Evolutionary conservation across 1,284 basidiomycete species (phyloP), one percentile per base, ranked within the genome.

Genomic region (Schizophyllum commune): DNA sequence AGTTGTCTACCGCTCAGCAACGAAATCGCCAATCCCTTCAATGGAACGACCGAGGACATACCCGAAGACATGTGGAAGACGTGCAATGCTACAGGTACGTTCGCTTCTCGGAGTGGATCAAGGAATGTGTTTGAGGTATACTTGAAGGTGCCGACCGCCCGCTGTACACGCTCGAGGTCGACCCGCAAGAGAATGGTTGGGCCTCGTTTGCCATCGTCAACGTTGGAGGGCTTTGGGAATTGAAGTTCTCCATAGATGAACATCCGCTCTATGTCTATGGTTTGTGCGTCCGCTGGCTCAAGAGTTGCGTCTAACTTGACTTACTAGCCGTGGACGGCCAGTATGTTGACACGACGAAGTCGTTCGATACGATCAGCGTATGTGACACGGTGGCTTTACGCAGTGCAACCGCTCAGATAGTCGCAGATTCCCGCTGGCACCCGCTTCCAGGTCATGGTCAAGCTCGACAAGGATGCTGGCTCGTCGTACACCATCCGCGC

Each of bases 251-350:
- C 13, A 59, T 61, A 22, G 60, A 61, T 33, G 60, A 61, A 34
- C 60, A 61, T 47, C 60, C 60, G 15, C 11, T 61, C 52, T 59
- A 59, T 52, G 58, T 61, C 27, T 61, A 60, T 20, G 57, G 60
- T 61, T 11, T 13, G 59, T 47, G 32, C 21, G 21, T 54, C 47
- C 19, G 60, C 1, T 47, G 9, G 8, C 47, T 11, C 3, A 1
- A 19, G 20, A 55, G 4, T 39, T 22, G n/a, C n/a, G 22, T 34
- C 8, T 55, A 11, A 3, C 39, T 3, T 47, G 8, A 17, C 57
- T 20, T 34, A 3, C 4, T 22, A 61, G 60, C 58, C 7, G 21
- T 61, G 11, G 60, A 61, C 5, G 60, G 60, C 22, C 47, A 59
- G 57, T 61, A 61, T 9, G 58, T 61, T 8, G 54, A 61, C 21